Evolutionary conservation across 768 basidiomycete species (phyloP).

Genomic region (Mycena rebaudengoi): DNA sequence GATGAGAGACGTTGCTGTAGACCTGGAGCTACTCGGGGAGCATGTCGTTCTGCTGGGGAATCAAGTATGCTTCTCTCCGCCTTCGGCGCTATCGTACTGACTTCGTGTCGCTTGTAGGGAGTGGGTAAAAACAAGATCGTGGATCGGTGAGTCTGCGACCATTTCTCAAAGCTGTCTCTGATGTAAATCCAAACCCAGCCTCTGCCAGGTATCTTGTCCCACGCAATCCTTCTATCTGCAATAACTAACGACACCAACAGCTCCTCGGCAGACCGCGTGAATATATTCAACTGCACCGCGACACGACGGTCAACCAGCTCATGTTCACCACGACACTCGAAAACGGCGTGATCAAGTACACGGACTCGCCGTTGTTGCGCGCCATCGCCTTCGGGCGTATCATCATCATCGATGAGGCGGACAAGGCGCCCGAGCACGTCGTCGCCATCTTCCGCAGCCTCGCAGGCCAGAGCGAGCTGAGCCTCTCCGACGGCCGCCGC

Average conservation of each 20-base stretch:
- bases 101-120: conserved; percentile 45
- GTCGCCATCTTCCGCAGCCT: conserved; percentile 77
- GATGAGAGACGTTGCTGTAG: conserved; percentile 72
- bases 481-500: conserved; percentile 68
- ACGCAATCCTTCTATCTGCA: not conserved
- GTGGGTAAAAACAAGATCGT: conserved; percentile 79
- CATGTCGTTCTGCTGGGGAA: conserved; percentile 75
- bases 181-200: conserved; percentile 35
- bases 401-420: conserved; percentile 78
- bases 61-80: conserved; percentile 51
- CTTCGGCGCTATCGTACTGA: not conserved
- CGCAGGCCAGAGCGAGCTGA: conserved; percentile 70
- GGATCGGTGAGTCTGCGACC: conserved; percentile 53
- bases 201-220: conserved; percentile 59
- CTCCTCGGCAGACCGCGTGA: conserved; percentile 69
- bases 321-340: conserved; percentile 74
- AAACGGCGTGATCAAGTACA: conserved; percentile 64
- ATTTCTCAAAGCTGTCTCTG: not conserved
- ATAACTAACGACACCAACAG: conserved; percentile 40
- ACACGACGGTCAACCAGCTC: conserved; percentile 75
- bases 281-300: conserved; percentile 75
- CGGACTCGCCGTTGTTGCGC: conserved; percentile 71
- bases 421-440: conserved; percentile 79
- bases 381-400: conserved; percentile 68
- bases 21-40: conserved; percentile 67